Percentiles rank a stretch among this genome's conserved stretches.
Evolutionary conservation across 1,139 yeast genomes (phyloP).

Genomic region (Suhomyces coccinellae): DNA sequence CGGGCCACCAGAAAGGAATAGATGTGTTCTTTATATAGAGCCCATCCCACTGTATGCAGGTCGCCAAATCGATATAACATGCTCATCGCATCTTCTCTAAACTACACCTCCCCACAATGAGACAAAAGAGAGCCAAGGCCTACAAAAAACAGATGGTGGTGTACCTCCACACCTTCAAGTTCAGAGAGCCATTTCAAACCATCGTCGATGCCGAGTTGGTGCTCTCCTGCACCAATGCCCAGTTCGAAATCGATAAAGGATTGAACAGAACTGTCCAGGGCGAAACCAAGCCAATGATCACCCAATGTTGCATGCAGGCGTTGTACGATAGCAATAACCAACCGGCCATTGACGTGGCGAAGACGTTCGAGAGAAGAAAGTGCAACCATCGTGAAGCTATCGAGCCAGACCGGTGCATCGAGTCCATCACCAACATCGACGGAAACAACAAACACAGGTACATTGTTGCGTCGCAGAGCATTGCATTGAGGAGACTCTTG

Average conservation of each 20-base stretch:
- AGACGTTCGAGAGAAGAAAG: slow-evolving; percentile 76
- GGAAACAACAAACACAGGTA: slow-evolving; percentile 89
- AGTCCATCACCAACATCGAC: slow-evolving; percentile 63
- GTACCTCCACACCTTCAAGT: slow-evolving; percentile 81
- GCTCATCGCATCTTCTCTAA: slow-evolving; percentile 9
- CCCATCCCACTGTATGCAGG: slow-evolving; percentile 1
- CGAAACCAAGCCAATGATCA: slow-evolving; percentile 88
- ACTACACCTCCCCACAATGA: slow-evolving; percentile 50
- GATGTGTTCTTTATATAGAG: neutral
- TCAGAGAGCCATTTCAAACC: slow-evolving; percentile 92
- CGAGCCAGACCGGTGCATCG: slow-evolving; percentile 74
- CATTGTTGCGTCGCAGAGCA: slow-evolving; percentile 81
- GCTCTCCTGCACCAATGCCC: slow-evolving; percentile 60
- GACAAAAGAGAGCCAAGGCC: slow-evolving; percentile 93
- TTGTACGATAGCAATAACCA: slow-evolving; percentile 72
- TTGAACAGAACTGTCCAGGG: slow-evolving; percentile 79
- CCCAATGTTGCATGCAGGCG: slow-evolving; percentile 93
- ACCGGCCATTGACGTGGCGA: slow-evolving; percentile 75
- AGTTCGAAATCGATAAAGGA: slow-evolving; percentile 76
- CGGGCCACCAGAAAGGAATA: slow-evolving; percentile 31
- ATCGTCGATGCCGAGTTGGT: slow-evolving; percentile 80
- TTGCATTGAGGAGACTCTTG: slow-evolving; percentile 62
- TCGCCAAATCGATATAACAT: neutral
- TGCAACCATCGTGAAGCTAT: slow-evolving; percentile 65
- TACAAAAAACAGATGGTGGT: slow-evolving; percentile 91